Evolutionary conservation across 768 basidiomycete species (phyloP).

Genomic region (Amanita inopinata): DNA sequence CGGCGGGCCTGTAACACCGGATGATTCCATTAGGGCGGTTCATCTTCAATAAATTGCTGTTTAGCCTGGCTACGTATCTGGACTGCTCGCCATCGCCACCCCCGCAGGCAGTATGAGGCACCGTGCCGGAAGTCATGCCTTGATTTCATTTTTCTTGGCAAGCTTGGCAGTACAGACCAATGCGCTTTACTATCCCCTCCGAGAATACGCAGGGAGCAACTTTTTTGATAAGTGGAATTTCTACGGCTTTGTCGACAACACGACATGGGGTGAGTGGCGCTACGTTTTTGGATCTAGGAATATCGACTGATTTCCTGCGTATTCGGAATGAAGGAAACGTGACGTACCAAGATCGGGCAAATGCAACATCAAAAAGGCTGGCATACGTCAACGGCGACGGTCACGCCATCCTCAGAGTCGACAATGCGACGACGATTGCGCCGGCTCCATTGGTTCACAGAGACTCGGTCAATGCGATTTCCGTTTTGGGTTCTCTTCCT

Average conservation of each 20-base stretch:
- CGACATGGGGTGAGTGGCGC: slow-evolving; percentile 28
- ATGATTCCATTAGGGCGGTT: no score
- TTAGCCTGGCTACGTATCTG: no score
- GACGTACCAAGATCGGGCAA: slow-evolving; percentile 41
- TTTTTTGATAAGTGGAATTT: slow-evolving; percentile 53
- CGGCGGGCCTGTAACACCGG: no score
- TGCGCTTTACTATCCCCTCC: slow-evolving; percentile 25
- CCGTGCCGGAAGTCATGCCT: no score
- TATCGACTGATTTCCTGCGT: neutral
- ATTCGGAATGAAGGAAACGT: slow-evolving; percentile 40
- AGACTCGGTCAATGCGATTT: no score
- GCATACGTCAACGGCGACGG: slow-evolving; percentile 52
- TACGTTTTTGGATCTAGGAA: neutral
- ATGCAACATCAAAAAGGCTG: slow-evolving; percentile 38
- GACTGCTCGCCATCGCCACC: no score
- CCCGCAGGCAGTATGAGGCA: no score
- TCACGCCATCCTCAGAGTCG: slow-evolving; percentile 65
- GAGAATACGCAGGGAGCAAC: slow-evolving; percentile 33
- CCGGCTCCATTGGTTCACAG: slow-evolving; percentile 18
- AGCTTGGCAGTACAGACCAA: neutral
- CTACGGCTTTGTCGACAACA: slow-evolving; percentile 38
- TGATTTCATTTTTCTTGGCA: neutral
- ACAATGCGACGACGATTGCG: slow-evolving; percentile 49
- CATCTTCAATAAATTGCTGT: no score
- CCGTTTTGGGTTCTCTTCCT: no score